Conservation (phyloP, 805 yeast genomes). For the Yarrowia hollandica region DNA sequence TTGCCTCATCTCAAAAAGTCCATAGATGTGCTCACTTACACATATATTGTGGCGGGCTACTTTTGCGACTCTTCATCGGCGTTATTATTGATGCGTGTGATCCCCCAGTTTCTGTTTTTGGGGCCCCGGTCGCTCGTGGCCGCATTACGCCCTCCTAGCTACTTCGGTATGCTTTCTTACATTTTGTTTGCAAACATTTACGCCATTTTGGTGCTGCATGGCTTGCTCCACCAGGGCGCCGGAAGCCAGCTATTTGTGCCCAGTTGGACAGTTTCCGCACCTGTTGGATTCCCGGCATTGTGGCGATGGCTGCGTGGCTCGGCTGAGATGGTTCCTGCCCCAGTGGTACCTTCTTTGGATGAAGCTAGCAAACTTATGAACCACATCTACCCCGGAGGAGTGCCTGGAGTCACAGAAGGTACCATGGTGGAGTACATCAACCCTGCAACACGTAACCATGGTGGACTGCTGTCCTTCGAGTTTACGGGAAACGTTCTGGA, state of each 20-base stretch:
- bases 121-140: not conserved
- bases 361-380: not conserved
- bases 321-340: not conserved
- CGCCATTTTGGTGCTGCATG: conserved; percentile 4
- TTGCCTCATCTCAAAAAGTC: conserved; percentile 8
- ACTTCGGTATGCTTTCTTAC: conserved; percentile 2
- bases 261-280: conserved; percentile 8
- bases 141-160: conserved; percentile 1
- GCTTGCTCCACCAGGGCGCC: not conserved
- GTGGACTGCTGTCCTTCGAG: conserved; percentile 10
- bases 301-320: conserved; percentile 8
- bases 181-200: conserved; percentile 2
- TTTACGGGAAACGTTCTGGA: conserved; percentile 13
- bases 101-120: conserved; percentile 7
- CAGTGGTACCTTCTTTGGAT: not conserved
- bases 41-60: conserved; percentile 27
- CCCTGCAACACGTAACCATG: not conserved
- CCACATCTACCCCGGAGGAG: conserved; percentile 27
- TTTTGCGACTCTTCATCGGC: conserved; percentile 23
- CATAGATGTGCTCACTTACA: conserved; percentile 27
- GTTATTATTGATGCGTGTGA: not conserved
- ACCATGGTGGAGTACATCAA: conserved; percentile 20
- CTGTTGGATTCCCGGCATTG: not conserved
- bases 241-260: not conserved
- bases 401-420: conserved; percentile 9